Evolutionary conservation across 2,329 filamentous ascomycete species (phyloP).

Genomic region (Hysterium pulicare): DNA sequence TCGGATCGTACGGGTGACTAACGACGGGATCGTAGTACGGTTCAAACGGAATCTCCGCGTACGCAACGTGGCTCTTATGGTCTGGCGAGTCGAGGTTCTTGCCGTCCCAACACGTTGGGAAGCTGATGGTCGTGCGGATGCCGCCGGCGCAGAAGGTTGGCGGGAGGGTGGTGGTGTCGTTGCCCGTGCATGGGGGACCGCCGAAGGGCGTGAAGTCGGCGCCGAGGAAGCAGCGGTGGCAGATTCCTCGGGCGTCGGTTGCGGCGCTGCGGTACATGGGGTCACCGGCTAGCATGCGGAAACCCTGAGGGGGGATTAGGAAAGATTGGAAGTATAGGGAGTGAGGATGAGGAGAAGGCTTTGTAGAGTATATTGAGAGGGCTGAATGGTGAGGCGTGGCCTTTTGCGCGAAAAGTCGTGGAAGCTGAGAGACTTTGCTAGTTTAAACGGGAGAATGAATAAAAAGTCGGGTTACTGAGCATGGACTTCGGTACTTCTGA

Average conservation of each 20-base stretch:
- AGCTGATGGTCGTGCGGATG: constrained; percentile 46
- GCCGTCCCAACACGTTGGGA: constrained; percentile 52
- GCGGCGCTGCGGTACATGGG: constrained; percentile 1
- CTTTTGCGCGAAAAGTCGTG: neutral
- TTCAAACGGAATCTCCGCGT: constrained; percentile 32
- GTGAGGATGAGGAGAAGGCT: neutral
- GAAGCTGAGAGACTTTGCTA: no score
- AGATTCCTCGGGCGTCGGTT: constrained; percentile 27
- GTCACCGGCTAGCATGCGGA: constrained; percentile 1
- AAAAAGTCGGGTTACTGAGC: no score
- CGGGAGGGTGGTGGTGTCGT: neutral
- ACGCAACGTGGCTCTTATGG: constrained; percentile 53
- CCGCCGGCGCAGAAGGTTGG: constrained; percentile 26
- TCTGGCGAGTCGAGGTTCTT: constrained; percentile 50
- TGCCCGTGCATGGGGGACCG: constrained; percentile 38
- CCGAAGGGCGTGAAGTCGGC: constrained; percentile 36
- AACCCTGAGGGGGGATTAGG: no score
- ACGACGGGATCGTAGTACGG: constrained; percentile 19
- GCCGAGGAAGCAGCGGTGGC: constrained; percentile 42
- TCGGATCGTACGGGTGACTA: constrained; percentile 17
- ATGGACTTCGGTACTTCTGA: no score
- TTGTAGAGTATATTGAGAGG: no score
- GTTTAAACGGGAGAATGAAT: no score
- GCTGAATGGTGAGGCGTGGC: no score
- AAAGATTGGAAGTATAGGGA: no score